Percentiles rank a stretch among this genome's conserved stretches.
These are phyloP conservation scores for Pseudocercospora musae DNA, from an alignment of 2,329 filamentous ascomycete species.

Conservation along the genomic window DNA sequence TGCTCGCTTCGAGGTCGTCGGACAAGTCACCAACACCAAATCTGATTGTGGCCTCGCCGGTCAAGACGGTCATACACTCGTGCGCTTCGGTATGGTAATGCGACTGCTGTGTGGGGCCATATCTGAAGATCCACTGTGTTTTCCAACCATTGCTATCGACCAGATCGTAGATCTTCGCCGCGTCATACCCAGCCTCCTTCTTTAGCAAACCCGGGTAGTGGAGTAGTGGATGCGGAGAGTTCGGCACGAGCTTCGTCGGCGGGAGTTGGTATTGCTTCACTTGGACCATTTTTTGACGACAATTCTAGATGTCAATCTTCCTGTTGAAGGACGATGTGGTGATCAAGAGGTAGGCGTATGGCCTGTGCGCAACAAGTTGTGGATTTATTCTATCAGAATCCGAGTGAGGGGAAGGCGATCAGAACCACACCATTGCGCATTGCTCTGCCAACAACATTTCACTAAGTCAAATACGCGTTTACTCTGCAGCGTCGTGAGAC, in stretches of 20 bases:
- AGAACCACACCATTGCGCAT: too few species aligned
- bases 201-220: slow-evolving; percentile 50
- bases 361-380: not conserved
- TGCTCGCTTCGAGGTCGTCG: slow-evolving; percentile 40
- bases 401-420: not conserved
- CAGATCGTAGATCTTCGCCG: slow-evolving; percentile 41
- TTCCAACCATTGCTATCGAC: slow-evolving; percentile 53
- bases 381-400: not conserved
- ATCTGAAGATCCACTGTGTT: slow-evolving; percentile 57
- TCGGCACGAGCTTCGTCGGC: slow-evolving; percentile 49
- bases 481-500: not conserved
- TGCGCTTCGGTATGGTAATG: slow-evolving; percentile 58
- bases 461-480: not conserved
- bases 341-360: not conserved
- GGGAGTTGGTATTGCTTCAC: slow-evolving; percentile 40
- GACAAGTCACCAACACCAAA: slow-evolving; percentile 54
- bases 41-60: slow-evolving; percentile 52
- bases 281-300: slow-evolving; percentile 15
- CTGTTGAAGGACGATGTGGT: not conserved
- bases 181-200: slow-evolving; percentile 20
- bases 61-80: slow-evolving; percentile 58
- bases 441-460: not conserved
- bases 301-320: not conserved
- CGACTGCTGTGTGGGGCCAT: slow-evolving; percentile 52
- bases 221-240: slow-evolving; percentile 52